Conservation (phyloP, 805 yeast species). For the Starmerella asiatica region DNA sequence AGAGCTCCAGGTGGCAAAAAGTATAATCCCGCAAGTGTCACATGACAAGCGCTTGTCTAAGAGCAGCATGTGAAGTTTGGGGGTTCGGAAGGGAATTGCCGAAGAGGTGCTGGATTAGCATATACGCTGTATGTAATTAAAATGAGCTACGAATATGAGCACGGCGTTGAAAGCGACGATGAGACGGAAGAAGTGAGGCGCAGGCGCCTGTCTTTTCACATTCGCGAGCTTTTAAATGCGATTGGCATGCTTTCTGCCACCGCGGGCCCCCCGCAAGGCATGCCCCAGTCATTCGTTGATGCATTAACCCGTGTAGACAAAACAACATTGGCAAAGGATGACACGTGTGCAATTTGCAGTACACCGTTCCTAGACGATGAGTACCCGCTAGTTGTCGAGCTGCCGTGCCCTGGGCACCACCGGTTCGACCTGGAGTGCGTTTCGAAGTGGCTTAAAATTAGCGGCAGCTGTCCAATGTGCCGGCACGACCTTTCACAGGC, state of each 20-base stretch:
- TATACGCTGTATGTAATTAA: no score
- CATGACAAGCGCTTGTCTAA: no score
- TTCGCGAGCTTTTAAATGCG: conserved; percentile 2
- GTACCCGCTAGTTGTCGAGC: conserved; percentile 63
- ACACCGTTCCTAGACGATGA: conserved; percentile 54
- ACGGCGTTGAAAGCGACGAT: conserved; percentile 5
- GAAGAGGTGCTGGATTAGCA: no score
- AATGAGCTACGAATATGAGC: conserved; percentile 15
- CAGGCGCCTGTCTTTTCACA: conserved; percentile 3
- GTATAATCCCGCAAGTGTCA: no score
- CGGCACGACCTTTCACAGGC: conserved; percentile 45
- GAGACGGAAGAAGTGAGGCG: not conserved
- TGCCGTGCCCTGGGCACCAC: conserved; percentile 58
- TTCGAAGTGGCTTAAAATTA: conserved; percentile 68
- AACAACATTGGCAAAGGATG: conserved; percentile 30
- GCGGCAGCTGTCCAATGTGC: conserved; percentile 64
- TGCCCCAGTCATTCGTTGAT: conserved; percentile 54
- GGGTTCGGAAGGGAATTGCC: no score
- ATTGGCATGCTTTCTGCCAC: not conserved
- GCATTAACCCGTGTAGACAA: conserved; percentile 56
- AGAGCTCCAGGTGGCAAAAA: no score
- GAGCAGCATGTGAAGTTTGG: no score
- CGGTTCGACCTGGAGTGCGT: conserved; percentile 81
- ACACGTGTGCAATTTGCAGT: conserved; percentile 78
- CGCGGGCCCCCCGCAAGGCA: conserved; percentile 4